phyloP scores from a whole-genome alignment of 495 filamentous ascomycete species.

The Lasiosphaeria hispida region DNA sequence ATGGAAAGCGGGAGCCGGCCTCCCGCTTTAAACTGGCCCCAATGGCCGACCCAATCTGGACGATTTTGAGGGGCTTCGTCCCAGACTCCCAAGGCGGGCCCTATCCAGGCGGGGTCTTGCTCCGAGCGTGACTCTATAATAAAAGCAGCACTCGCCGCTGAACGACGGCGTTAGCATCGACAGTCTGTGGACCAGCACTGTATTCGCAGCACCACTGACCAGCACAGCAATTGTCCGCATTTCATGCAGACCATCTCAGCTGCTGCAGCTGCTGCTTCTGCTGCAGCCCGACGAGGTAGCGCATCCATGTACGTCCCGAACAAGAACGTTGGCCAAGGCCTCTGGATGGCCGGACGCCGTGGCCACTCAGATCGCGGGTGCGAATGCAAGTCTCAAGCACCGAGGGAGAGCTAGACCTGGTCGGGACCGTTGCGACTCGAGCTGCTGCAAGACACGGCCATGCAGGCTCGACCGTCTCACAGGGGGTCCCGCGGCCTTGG shows the following conservation, averaged over 20 bases:
- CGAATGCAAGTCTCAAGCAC: conserved; percentile 4
- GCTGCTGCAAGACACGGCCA: conserved; percentile 20
- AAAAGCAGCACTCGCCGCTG: conserved; percentile 8
- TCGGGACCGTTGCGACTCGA: not conserved
- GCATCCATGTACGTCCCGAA: not conserved
- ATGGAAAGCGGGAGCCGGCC: conserved; percentile 36
- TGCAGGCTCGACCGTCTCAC: conserved; percentile 11
- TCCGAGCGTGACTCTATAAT: conserved; percentile 22
- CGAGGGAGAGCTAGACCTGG: conserved; percentile 5
- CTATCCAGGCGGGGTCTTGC: conserved; percentile 18
- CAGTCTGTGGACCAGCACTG: not conserved
- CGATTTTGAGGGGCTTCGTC: conserved; percentile 16
- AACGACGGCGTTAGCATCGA: not conserved
- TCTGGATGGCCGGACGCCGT: not conserved
- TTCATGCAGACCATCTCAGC: not conserved
- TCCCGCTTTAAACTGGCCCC: conserved; percentile 28
- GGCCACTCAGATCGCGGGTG: not conserved
- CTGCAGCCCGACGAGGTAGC: not conserved
- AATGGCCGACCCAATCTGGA: conserved; percentile 15
- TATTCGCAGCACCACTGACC: not conserved
- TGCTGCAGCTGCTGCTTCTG: not conserved
- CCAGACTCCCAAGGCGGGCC: conserved; percentile 17
- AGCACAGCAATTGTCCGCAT: not conserved
- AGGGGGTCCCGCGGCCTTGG: not conserved
- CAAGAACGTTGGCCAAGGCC: not conserved